Evolutionary conservation across 306 rosid species (phyloP).

Genomic region (Spatholobus suberectus): DNA sequence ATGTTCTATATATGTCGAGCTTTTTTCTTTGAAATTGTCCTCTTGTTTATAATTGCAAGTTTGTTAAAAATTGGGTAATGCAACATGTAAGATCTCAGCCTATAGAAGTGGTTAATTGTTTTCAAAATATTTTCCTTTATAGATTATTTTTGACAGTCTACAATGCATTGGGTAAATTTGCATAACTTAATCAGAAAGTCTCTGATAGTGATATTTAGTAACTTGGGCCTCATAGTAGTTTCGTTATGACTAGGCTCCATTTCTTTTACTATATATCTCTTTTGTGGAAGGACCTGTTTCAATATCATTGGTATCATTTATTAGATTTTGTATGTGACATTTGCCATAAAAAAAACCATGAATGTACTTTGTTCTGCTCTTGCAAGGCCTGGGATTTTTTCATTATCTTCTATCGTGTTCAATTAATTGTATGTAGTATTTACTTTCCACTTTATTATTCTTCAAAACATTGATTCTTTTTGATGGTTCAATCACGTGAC

Average conservation of each 20-base stretch:
- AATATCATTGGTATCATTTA: not conserved
- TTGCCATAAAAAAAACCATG: not conserved
- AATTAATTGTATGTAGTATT: slow-evolving; percentile 26
- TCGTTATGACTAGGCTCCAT: no score
- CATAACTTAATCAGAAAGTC: no score
- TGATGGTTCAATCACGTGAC: slow-evolving; percentile 56
- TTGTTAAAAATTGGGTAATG: not conserved
- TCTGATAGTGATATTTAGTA: no score
- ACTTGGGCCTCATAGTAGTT: no score
- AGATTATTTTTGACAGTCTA: no score
- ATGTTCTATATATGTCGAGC: not conserved
- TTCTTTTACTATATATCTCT: no score
- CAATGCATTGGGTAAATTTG: no score
- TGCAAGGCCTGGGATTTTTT: no score
- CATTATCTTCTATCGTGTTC: slow-evolving; percentile 31
- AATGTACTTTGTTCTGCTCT: slow-evolving; percentile 22
- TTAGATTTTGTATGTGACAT: not conserved
- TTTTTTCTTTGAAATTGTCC: not conserved
- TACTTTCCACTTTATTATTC: slow-evolving; percentile 4
- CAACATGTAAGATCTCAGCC: not conserved
- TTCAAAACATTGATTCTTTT: slow-evolving; percentile 37
- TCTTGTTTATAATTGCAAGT: not conserved
- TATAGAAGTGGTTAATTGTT: no score
- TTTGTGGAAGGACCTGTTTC: no score
- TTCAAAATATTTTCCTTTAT: no score